A percentile compares a stretch with the other conserved stretches of the same genome.
Conservation (phyloP, 352 stramenopile species). For the Globisporangium radiosum region DNA sequence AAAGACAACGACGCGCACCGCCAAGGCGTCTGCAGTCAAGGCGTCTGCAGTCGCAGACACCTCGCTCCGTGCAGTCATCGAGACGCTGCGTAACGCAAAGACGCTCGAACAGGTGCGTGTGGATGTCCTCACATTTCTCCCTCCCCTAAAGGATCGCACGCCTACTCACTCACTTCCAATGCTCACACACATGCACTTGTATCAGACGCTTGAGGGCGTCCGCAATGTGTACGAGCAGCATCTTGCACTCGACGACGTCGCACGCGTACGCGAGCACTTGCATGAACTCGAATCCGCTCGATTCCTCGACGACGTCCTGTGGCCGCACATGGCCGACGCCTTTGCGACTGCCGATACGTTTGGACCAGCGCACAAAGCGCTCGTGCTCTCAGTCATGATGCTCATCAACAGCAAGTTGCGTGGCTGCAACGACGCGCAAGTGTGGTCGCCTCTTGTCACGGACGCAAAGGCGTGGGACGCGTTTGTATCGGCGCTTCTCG, state of each 20-base stretch:
- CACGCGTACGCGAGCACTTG: conserved; percentile 16
- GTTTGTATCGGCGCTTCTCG: conserved; percentile 35
- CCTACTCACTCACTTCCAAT: too few species aligned
- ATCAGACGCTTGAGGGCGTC: conserved; percentile 15
- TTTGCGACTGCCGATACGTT: not conserved
- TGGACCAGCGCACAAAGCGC: conserved; percentile 32
- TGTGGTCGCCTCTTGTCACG: conserved; percentile 11
- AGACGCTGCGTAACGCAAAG: not conserved
- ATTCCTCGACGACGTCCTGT: conserved; percentile 56
- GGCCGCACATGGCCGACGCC: conserved; percentile 23
- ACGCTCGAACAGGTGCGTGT: not conserved
- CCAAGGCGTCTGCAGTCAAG: too few species aligned
- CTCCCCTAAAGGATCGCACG: too few species aligned
- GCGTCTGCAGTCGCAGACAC: not conserved
- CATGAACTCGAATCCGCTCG: conserved; percentile 16
- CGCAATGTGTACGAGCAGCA: conserved; percentile 29
- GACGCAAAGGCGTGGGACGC: conserved; percentile 22
- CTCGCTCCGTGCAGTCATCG: not conserved
- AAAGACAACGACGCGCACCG: not conserved
- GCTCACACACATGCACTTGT: not conserved
- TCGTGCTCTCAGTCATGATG: conserved; percentile 37
- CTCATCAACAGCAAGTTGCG: conserved; percentile 22
- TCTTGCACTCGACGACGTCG: conserved; percentile 17
- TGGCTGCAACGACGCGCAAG: not conserved
- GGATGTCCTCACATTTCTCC: too few species aligned